These are phyloP conservation scores for Candida michaelii DNA, from an alignment of 805 yeast genomes.

Conservation along the genomic window DNA sequence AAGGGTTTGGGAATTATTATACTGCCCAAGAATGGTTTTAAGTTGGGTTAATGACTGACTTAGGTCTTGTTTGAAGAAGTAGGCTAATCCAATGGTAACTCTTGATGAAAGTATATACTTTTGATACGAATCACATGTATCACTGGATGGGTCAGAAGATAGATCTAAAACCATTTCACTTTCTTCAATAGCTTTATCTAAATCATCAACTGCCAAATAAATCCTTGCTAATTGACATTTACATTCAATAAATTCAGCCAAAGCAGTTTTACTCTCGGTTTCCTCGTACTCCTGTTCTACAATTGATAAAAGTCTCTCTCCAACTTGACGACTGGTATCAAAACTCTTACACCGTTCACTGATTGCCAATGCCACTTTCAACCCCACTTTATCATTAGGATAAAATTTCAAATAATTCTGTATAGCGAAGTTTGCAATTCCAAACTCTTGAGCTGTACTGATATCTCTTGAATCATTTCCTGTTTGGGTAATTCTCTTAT, in stretches of 20 bases:
- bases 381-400: slow-evolving; percentile 59
- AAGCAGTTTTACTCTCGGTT: slow-evolving; percentile 46
- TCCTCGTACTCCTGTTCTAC: slow-evolving; percentile 59
- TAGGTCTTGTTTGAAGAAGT: slow-evolving; percentile 62
- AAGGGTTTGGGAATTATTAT: slow-evolving; percentile 63
- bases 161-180: slow-evolving; percentile 58
- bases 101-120: slow-evolving; percentile 52
- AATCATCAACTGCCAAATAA: slow-evolving; percentile 58
- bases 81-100: slow-evolving; percentile 69
- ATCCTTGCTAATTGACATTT: slow-evolving; percentile 75
- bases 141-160: slow-evolving; percentile 11
- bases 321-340: slow-evolving; percentile 50
- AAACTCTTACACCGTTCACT: slow-evolving; percentile 73
- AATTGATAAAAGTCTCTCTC: slow-evolving; percentile 44
- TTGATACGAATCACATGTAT: no score
- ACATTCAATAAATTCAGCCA: slow-evolving; percentile 54
- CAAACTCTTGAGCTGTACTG: slow-evolving; percentile 61
- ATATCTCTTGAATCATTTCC: slow-evolving; percentile 56
- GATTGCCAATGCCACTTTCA: slow-evolving; percentile 53
- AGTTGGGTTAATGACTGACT: slow-evolving; percentile 69
- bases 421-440: slow-evolving; percentile 68
- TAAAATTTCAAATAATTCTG: slow-evolving; percentile 59
- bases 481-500: slow-evolving; percentile 40
- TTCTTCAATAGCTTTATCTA: slow-evolving; percentile 56
- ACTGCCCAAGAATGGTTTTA: slow-evolving; percentile 51